These are phyloP conservation scores for Sordaria brevicollis DNA, from an alignment of 495 filamentous ascomycete genomes.

Conservation along the genomic window DNA sequence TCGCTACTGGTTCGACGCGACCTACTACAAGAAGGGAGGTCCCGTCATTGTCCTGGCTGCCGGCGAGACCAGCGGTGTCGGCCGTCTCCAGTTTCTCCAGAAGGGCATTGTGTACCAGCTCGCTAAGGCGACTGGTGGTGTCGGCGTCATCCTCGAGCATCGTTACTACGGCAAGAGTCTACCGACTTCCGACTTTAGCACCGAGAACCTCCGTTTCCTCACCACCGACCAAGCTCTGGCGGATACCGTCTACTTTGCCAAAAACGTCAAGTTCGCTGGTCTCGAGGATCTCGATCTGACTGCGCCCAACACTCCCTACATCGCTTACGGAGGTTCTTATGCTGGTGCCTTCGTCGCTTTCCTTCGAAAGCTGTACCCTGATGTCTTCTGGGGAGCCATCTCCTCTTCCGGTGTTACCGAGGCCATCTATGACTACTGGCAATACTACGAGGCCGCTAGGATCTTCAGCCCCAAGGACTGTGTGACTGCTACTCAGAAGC, in stretches of 20 bases:
- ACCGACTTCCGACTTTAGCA: slow-evolving; percentile 47
- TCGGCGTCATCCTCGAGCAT: slow-evolving; percentile 70
- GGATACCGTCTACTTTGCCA: slow-evolving; percentile 62
- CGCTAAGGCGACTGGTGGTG: slow-evolving; percentile 49
- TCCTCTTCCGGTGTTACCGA: slow-evolving; percentile 60
- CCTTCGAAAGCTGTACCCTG: slow-evolving; percentile 56
- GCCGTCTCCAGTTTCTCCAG: slow-evolving; percentile 52
- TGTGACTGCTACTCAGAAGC: slow-evolving; percentile 43
- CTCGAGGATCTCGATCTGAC: slow-evolving; percentile 52
- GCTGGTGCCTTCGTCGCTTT: slow-evolving; percentile 65
- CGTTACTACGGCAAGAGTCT: slow-evolving; percentile 61
- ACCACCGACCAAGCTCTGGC: slow-evolving; percentile 66
- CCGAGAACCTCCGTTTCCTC: slow-evolving; percentile 58
- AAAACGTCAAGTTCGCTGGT: slow-evolving; percentile 53
- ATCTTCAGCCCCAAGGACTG: slow-evolving; percentile 42
- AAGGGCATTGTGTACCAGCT: slow-evolving; percentile 59
- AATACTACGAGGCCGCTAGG: slow-evolving; percentile 57
- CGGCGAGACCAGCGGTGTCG: slow-evolving; percentile 51
- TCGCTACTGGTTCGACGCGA: slow-evolving; percentile 65
- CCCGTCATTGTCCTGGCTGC: slow-evolving; percentile 59
- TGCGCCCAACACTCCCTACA: slow-evolving; percentile 47
- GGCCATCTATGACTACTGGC: slow-evolving; percentile 63
- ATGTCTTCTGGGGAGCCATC: slow-evolving; percentile 58
- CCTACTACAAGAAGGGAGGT: slow-evolving; percentile 55
- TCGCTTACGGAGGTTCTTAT: slow-evolving; percentile 67